Evolutionary conservation across 495 filamentous ascomycete species (phyloP).

Genomic region (Aspergillus heteromorphus): DNA sequence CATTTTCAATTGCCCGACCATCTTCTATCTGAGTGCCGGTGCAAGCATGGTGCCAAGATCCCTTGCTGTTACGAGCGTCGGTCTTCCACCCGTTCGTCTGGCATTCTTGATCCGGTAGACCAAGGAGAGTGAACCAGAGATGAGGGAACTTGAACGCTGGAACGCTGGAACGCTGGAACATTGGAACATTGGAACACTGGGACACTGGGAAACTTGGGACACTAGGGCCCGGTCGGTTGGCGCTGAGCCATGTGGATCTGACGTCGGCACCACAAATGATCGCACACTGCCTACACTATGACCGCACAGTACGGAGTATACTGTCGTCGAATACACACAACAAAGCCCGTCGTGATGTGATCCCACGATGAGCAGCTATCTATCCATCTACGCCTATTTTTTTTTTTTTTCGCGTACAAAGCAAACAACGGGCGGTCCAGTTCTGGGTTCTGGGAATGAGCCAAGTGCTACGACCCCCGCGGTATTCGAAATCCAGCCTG

Average conservation of each 20-base stretch:
- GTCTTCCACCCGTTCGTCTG: constrained; percentile 2
- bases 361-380: too few relatives aligned
- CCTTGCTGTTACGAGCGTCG: background rate
- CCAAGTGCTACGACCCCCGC: background rate
- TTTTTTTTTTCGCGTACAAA: too few relatives aligned
- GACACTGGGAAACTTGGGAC: too few relatives aligned
- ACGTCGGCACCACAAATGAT: constrained; percentile 20
- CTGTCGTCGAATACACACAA: too few relatives aligned
- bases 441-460: too few relatives aligned
- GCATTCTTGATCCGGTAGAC: background rate
- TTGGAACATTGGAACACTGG: background rate
- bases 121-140: background rate
- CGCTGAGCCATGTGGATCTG: constrained; percentile 22
- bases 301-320: background rate
- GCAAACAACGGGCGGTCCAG: too few relatives aligned
- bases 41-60: background rate
- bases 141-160: background rate
- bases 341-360: too few relatives aligned
- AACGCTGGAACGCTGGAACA: background rate
- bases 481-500: background rate
- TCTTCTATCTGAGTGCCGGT: too few relatives aligned
- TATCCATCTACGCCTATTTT: too few relatives aligned
- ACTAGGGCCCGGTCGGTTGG: background rate
- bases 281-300: too few relatives aligned
- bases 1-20: too few relatives aligned